Percentiles rank a stretch among this genome's conserved stretches.
phyloP scores from a whole-genome alignment of 306 rosid species.

The Acacia melanoxylon region DNA sequence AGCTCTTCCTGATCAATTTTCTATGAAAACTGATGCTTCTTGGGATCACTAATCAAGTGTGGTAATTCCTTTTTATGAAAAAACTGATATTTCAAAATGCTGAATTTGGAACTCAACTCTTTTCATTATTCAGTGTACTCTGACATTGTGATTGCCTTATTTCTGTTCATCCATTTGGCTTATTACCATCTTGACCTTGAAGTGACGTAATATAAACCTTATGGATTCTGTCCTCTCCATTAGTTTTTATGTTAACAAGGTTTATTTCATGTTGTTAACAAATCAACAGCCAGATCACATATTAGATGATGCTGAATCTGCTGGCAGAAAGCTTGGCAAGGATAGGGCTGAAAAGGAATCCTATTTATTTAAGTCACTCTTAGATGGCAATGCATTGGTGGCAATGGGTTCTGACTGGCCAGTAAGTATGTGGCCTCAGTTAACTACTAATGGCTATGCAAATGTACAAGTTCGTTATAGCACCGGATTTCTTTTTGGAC shows the following conservation, averaged over 20 bases:
- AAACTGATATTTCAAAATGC: constrained; percentile 22
- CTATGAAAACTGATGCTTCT: background rate
- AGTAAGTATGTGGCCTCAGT: constrained; percentile 44
- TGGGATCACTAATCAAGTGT: background rate
- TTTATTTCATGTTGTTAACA: constrained; percentile 23
- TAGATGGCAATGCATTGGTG: constrained; percentile 51
- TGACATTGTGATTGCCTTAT: background rate
- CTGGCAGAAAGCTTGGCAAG: constrained; percentile 65
- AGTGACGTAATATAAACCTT: constrained; percentile 7
- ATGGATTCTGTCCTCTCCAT: background rate
- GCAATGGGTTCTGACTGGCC: constrained; percentile 94
- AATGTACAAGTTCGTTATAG: background rate
- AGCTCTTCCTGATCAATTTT: background rate
- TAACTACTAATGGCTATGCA: background rate
- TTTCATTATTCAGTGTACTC: background rate
- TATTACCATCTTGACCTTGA: background rate
- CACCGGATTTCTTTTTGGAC: background rate
- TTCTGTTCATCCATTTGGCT: background rate
- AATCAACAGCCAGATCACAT: constrained; percentile 78
- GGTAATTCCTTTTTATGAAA: background rate
- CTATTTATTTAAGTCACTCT: constrained; percentile 64
- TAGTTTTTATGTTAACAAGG: background rate
- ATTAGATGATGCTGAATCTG: constrained; percentile 65
- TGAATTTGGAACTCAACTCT: background rate
- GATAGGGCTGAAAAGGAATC: constrained; percentile 81